Conservation (phyloP, 192 early-diverging fungal species). For the Helicostylum pulchrum region DNA sequence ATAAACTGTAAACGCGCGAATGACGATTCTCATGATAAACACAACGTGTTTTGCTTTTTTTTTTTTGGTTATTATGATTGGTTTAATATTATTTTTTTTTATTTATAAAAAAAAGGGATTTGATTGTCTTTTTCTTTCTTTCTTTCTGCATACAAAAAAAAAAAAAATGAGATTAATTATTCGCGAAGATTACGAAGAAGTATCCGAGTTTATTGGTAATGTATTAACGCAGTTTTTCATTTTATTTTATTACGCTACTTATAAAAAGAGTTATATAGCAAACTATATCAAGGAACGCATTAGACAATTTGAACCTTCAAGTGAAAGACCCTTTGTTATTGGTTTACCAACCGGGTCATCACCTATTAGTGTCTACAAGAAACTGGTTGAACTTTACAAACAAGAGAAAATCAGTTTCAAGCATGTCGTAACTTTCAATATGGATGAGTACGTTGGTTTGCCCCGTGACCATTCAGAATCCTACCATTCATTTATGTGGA, state of each 20-base stretch:
- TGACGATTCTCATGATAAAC: no score
- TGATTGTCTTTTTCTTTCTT: no score
- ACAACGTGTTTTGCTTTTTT: no score
- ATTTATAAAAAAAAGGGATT: no score
- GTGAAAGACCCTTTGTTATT: conserved; percentile 79
- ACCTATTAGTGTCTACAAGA: conserved; percentile 77
- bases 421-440: conserved; percentile 84
- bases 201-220: conserved; percentile 60
- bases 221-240: no score
- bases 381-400: conserved; percentile 59
- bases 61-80: no score
- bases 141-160: neutral
- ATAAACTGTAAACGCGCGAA: no score
- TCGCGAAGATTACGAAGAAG: conserved; percentile 63
- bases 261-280: conserved; percentile 36
- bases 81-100: no score
- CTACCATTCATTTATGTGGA: conserved; percentile 91
- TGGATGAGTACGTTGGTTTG: conserved; percentile 64
- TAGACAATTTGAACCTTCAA: conserved; percentile 68
- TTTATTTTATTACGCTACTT: no score
- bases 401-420: conserved; percentile 25
- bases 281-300: conserved; percentile 81
- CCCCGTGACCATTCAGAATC: conserved; percentile 70
- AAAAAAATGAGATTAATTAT: conserved; percentile 68
- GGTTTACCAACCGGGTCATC: conserved; percentile 88